A percentile compares a stretch with the other conserved stretches of the same genome.
Conservation (phyloP, 106 monocot genomes). For the Dioscorea dumetorum region DNA sequence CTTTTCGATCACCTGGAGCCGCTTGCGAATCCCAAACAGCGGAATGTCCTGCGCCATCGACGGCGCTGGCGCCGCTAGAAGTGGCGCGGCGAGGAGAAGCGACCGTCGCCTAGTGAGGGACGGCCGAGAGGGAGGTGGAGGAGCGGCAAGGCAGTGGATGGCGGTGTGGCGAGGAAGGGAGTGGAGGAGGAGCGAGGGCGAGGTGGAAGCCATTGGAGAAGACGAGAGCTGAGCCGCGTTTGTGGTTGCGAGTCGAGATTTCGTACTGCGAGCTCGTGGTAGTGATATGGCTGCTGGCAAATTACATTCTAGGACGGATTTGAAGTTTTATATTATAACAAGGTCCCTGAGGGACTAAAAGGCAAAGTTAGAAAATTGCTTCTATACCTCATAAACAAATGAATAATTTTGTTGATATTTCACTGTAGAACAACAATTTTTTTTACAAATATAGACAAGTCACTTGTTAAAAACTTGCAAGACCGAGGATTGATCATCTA, state of each 20-base stretch:
- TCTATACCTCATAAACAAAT: too few relatives aligned
- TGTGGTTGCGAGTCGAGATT: neutral
- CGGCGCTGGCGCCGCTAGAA: neutral
- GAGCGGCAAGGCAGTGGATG: slow-evolving; percentile 3
- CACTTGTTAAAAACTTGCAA: too few relatives aligned
- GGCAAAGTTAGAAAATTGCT: too few relatives aligned
- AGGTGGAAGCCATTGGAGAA: slow-evolving; percentile 17
- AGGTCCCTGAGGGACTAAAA: too few relatives aligned
- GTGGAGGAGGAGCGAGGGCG: slow-evolving; percentile 13
- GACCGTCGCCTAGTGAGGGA: slow-evolving; percentile 16
- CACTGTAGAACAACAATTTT: too few relatives aligned
- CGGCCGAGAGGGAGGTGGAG: slow-evolving; percentile 3
- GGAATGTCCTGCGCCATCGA: slow-evolving; percentile 53
- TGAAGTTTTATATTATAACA: too few relatives aligned
- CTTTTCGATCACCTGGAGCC: slow-evolving; percentile 61
- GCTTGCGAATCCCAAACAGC: slow-evolving; percentile 71
- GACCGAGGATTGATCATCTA: too few relatives aligned
- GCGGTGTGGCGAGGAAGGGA: slow-evolving; percentile 7
- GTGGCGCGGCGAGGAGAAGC: slow-evolving; percentile 21
- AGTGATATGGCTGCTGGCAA: too few relatives aligned
- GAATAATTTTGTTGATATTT: too few relatives aligned
- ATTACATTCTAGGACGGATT: too few relatives aligned
- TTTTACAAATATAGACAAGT: too few relatives aligned
- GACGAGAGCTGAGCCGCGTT: neutral
- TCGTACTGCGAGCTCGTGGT: too few relatives aligned